Conservation (phyloP, 768 basidiomycete species). For the Leccinum ochraceum region DNA sequence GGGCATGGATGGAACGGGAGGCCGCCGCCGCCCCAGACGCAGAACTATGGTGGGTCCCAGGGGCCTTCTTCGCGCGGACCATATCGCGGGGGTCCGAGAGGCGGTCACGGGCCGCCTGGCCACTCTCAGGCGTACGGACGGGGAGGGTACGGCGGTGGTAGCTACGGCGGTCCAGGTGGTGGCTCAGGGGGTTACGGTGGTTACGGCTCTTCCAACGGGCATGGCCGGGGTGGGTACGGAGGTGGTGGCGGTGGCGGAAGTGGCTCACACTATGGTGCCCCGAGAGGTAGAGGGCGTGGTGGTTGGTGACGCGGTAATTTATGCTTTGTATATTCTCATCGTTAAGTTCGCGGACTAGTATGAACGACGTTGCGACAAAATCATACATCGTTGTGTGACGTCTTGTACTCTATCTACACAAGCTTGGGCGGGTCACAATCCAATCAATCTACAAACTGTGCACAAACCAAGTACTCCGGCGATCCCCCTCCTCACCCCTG, state of each 20-base stretch:
- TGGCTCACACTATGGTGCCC: slow-evolving; percentile 29
- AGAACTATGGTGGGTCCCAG: slow-evolving; percentile 35
- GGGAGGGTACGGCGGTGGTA: slow-evolving; percentile 25
- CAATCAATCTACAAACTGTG: too few relatives aligned
- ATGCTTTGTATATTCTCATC: slow-evolving; percentile 23
- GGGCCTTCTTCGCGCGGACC: slow-evolving; percentile 25
- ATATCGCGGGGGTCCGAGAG: slow-evolving; percentile 29
- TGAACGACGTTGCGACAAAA: background rate
- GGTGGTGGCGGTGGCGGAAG: slow-evolving; percentile 36
- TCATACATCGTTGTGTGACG: too few relatives aligned
- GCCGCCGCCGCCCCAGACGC: slow-evolving; percentile 30
- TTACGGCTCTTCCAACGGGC: slow-evolving; percentile 29
- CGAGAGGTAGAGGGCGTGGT: slow-evolving; percentile 53
- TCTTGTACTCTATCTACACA: too few relatives aligned
- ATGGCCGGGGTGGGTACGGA: slow-evolving; percentile 43
- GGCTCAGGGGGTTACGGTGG: slow-evolving; percentile 35
- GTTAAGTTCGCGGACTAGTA: slow-evolving; percentile 9
- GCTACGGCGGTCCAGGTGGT: background rate
- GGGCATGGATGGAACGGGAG: slow-evolving; percentile 35
- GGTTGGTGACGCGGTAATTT: slow-evolving; percentile 40
- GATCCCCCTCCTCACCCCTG: too few relatives aligned
- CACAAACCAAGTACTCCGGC: too few relatives aligned
- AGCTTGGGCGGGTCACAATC: too few relatives aligned
- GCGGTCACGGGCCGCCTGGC: slow-evolving; percentile 26
- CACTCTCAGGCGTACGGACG: slow-evolving; percentile 27